phyloP scores from a whole-genome alignment of 805 yeast species.

The Phaffomyces antillensis region DNA sequence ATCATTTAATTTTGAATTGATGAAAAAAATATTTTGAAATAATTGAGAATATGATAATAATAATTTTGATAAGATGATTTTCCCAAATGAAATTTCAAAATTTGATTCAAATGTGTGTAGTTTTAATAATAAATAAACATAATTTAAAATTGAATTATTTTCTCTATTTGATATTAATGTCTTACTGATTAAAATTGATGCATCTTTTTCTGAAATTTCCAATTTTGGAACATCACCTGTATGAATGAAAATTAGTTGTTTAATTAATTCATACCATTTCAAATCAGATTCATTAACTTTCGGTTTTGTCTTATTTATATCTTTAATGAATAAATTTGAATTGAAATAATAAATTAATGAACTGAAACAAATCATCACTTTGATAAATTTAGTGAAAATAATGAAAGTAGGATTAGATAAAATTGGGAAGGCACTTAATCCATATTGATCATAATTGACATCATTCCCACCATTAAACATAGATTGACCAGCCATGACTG shows the following conservation, averaged over 20 bases:
- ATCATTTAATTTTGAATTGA: conserved; percentile 7
- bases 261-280: conserved; percentile 20
- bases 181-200: conserved; percentile 10
- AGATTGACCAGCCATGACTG: conserved; percentile 36
- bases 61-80: conserved; percentile 16
- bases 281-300: conserved; percentile 3
- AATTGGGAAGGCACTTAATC: conserved; percentile 37
- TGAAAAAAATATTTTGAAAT: conserved; percentile 6
- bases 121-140: conserved; percentile 13
- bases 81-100: conserved; percentile 22
- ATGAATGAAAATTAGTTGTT: conserved; percentile 19
- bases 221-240: conserved; percentile 13
- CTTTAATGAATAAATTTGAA: conserved; percentile 12
- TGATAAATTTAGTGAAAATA: conserved; percentile 21
- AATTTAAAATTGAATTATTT: conserved; percentile 2
- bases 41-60: conserved; percentile 17
- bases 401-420: conserved; percentile 23
- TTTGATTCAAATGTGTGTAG: conserved; percentile 15
- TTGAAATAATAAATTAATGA: conserved; percentile 16
- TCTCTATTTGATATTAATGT: conserved; percentile 8
- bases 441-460: conserved; percentile 30
- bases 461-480: conserved; percentile 27
- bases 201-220: conserved; percentile 16
- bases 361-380: conserved; percentile 21
- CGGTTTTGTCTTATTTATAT: not conserved